Evolutionary conservation across 176 grass and related monocot genomes (phyloP).

Genomic region (Avena atlantica): DNA sequence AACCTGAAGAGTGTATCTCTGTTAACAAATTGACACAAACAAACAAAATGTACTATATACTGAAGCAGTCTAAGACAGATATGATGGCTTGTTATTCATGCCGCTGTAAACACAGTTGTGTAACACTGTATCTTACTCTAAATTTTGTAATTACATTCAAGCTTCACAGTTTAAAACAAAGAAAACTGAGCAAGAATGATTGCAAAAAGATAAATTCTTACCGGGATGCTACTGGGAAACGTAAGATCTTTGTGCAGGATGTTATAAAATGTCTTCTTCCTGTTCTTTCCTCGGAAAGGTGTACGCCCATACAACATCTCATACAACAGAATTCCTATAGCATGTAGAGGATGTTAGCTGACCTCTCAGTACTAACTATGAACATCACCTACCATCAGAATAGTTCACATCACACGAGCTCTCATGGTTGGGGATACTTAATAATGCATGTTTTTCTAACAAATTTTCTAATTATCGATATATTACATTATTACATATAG

Average conservation of each 20-base stretch:
- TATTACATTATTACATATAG: neutral
- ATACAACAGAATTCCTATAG: constrained; percentile 90
- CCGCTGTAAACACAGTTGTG: neutral
- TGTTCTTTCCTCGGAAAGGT: constrained; percentile 98
- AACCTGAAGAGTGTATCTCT: constrained; percentile 57
- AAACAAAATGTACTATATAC: neutral
- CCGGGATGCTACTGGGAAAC: constrained; percentile 93
- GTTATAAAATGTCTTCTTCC: constrained; percentile 92
- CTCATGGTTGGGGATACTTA: neutral
- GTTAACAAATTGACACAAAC: constrained; percentile 23
- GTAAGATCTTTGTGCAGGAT: constrained; percentile 93
- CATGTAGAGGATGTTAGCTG: constrained; percentile 39
- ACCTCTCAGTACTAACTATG: constrained; percentile 16
- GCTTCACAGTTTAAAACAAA: neutral
- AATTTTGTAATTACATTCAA: constrained; percentile 10
- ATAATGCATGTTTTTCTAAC: constrained; percentile 24
- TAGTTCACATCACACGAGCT: constrained; percentile 16
- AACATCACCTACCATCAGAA: constrained; percentile 31
- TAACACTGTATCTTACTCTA: neutral
- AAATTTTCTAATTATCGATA: constrained; percentile 30
- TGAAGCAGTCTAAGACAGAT: neutral
- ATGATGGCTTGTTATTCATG: neutral
- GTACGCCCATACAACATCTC: constrained; percentile 99
- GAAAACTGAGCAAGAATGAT: neutral
- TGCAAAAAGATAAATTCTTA: constrained; percentile 46